Conservation (phyloP, 2,329 filamentous ascomycete species). For the Ramularia collo-cygni region DNA sequence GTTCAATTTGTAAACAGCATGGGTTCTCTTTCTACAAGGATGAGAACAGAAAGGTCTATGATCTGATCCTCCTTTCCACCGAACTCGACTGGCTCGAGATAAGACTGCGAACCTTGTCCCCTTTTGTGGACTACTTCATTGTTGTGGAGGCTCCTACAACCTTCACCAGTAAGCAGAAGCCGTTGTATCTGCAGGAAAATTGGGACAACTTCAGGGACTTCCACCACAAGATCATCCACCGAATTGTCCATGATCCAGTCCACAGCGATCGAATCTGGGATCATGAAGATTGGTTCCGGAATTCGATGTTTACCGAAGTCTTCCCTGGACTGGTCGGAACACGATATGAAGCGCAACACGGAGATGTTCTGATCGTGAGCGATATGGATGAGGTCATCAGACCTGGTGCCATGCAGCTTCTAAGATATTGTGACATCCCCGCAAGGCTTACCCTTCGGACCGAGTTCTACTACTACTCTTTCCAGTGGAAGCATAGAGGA, state of each 20-base stretch:
- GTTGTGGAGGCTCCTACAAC: constrained; percentile 54
- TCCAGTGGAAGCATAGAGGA: constrained; percentile 23
- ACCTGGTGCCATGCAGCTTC: constrained; percentile 18
- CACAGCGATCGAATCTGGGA: constrained; percentile 41
- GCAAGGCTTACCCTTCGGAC: constrained; percentile 21
- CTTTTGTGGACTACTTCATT: constrained; percentile 58
- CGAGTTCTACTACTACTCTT: constrained; percentile 26
- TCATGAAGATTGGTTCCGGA: constrained; percentile 48
- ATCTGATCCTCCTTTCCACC: constrained; percentile 56
- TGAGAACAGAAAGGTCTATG: constrained; percentile 46
- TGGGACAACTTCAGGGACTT: constrained; percentile 48
- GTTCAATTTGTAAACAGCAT: not conserved
- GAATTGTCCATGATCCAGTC: constrained; percentile 42
- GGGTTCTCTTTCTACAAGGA: not conserved
- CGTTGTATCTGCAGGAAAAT: constrained; percentile 47
- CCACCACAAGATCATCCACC: constrained; percentile 56
- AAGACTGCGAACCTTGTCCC: constrained; percentile 51
- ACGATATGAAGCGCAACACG: constrained; percentile 35
- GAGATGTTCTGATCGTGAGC: constrained; percentile 54
- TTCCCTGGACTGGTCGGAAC: constrained; percentile 43
- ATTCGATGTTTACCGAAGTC: constrained; percentile 53
- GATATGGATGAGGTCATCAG: constrained; percentile 56
- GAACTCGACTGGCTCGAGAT: constrained; percentile 63
- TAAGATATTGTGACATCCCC: constrained; percentile 23
- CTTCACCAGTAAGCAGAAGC: constrained; percentile 52